A percentile compares a stretch with the other conserved stretches of the same genome.
These are phyloP conservation scores for Ophiostoma himal-ulmi DNA, from an alignment of 2,329 filamentous ascomycete genomes.

Conservation along the genomic window DNA sequence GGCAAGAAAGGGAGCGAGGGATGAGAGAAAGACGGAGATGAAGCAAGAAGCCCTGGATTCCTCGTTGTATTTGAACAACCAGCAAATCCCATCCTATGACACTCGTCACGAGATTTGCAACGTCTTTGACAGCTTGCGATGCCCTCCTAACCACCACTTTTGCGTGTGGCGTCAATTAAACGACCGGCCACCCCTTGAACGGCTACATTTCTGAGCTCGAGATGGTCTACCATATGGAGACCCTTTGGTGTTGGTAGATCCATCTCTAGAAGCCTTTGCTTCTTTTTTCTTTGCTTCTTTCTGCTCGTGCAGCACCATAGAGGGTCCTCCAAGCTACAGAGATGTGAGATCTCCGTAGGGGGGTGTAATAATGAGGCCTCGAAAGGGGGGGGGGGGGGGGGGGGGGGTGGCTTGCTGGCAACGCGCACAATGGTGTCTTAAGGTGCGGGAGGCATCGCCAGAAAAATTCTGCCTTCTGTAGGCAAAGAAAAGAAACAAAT, in stretches of 20 bases:
- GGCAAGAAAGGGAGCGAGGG: conserved; percentile 19
- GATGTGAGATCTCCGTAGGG: not conserved
- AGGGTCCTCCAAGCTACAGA: not conserved
- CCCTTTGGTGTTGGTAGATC: conserved; percentile 15
- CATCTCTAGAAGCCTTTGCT: conserved; percentile 15
- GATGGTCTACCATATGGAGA: not conserved
- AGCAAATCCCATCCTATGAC: not conserved
- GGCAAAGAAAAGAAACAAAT: not conserved
- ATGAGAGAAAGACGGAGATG: conserved; percentile 19
- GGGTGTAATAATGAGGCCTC: not conserved
- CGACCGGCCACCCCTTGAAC: conserved; percentile 23
- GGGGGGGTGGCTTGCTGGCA: not conserved
- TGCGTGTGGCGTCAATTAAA: conserved; percentile 15
- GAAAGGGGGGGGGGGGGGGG: not conserved
- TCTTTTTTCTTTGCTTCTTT: conserved; percentile 4
- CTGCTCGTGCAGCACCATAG: not conserved
- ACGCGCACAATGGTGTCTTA: not conserved
- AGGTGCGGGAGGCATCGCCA: not conserved
- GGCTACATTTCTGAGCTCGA: conserved; percentile 20
- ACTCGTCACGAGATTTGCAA: not conserved
- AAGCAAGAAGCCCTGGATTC: conserved; percentile 16
- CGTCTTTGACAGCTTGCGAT: conserved; percentile 9
- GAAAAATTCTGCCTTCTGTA: not conserved
- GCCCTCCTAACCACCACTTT: not conserved
- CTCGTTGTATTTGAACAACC: conserved; percentile 15